These are phyloP conservation scores for Pelargonium fulgidum DNA, from an alignment of 441 rosid species.

Conservation along the genomic window DNA sequence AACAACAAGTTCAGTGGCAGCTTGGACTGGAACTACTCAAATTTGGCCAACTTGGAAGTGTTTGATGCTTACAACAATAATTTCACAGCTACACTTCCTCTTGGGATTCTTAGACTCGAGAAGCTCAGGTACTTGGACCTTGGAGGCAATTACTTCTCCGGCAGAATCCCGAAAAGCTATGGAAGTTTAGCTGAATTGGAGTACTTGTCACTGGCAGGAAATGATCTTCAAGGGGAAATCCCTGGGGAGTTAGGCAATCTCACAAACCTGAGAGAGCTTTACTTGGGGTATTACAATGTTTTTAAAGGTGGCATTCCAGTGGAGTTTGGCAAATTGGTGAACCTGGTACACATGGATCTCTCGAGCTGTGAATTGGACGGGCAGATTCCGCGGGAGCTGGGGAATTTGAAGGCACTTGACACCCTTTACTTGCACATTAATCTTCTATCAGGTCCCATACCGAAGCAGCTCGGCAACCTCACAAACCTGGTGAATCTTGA, in stretches of 20 bases:
- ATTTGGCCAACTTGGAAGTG: constrained; percentile 29
- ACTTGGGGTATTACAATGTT: constrained; percentile 36
- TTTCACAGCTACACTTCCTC: constrained; percentile 36
- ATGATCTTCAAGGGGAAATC: constrained; percentile 40
- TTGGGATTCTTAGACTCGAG: constrained; percentile 29
- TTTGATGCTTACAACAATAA: constrained; percentile 43
- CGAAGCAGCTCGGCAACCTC: constrained; percentile 41
- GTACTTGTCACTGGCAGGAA: constrained; percentile 42
- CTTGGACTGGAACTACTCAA: constrained; percentile 38
- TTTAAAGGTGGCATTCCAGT: constrained; percentile 43
- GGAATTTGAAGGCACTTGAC: constrained; percentile 33
- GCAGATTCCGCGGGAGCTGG: constrained; percentile 36
- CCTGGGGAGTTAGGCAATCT: constrained; percentile 46
- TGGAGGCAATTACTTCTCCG: constrained; percentile 42
- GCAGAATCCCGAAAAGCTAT: constrained; percentile 35
- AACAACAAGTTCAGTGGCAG: constrained; percentile 41
- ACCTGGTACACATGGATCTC: constrained; percentile 38
- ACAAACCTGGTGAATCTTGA: constrained; percentile 39
- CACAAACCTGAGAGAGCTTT: constrained; percentile 35
- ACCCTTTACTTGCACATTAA: constrained; percentile 39
- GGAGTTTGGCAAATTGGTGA: constrained; percentile 37
- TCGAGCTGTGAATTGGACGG: constrained; percentile 41
- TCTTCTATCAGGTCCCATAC: constrained; percentile 37
- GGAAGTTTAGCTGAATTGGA: constrained; percentile 30
- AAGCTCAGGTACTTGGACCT: constrained; percentile 38